Evolutionary conservation across 352 stramenopile genomes (phyloP), one percentile per base, ranked within the genome.

Genomic region (Globisporangium camurandrum): DNA sequence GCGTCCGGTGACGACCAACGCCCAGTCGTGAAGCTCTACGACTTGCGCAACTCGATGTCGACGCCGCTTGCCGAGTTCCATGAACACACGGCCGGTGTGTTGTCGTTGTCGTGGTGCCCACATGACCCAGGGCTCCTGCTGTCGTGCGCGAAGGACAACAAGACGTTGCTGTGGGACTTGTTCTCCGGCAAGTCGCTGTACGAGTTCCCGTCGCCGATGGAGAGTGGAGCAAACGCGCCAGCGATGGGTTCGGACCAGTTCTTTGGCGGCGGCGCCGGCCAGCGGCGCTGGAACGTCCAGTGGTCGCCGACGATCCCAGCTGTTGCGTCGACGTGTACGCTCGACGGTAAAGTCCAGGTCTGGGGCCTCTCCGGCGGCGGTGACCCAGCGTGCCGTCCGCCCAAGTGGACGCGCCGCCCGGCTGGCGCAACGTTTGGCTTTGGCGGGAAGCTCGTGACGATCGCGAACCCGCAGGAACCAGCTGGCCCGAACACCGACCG

Each of bases 151-250:
- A 98, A 98, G 67, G 97, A 99, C 77, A 99, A 99, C 74, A 75
- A 86, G 37, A 99, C 96, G 19, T 76, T 99, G 19, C 64, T 99
- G 7, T 99, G 97, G 97, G 96, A 99, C 64, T 67, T 99, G 11
- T 97, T 93, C 61, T 93, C 86, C 23, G 73, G 95, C 39, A 84
- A 92, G 67, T 84, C 93, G 19, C 84, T 99, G 45, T 96, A 84
- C 39, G 96, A 99, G 60, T 85, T 99, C 57, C 89, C 93, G 7
- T 82, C 78, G 22, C 71, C 88, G 37, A n/a, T n/a, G n/a, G 49
- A 72, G 2, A 59, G 69, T 9, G 60, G 72, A 16, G 28, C 12
- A 2, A 59, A 71, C 14, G 73, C 74, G n/a, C 81, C 81, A 6
- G 38, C 69, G 17, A 85, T 89, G 66, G 77, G 75, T 23, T 90